Evolutionary conservation across 768 basidiomycete genomes (phyloP), one percentile per base, ranked within the genome.

Genomic region (Phanerochaete carnosa): DNA sequence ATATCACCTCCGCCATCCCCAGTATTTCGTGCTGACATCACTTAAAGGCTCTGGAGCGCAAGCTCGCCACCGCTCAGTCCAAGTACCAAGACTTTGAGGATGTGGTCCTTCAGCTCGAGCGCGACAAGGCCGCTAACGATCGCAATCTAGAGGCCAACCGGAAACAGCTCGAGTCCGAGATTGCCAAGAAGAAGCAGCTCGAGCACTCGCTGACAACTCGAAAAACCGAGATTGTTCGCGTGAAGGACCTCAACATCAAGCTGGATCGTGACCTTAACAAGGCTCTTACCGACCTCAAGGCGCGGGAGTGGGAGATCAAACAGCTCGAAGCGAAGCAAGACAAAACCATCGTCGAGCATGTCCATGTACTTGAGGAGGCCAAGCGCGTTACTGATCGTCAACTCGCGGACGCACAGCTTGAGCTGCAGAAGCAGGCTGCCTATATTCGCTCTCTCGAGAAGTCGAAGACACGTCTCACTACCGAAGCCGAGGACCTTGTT

Each of bases 291-390:
- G 92, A 95, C 61, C 77, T 96, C 51, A 89, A 92, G 70, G 80
- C 79, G 45, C 85, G 89, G 51, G 92, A 97, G 66, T 89, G 88
- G 84, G 92, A 95, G 59, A 83, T 93, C 64, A 91, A 87, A 64
- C 90, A 95, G 64, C 76, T 98, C 9, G 87, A 90, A 55, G 89
- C 91, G 2, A 86, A 83, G 69, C 90, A 97, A 69, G 94, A 98
- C 78, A 98, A 95, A 77, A 97, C 92, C n/a, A 95, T 97, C 61
- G 95, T 98, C 46, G 95, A 98, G 73, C 96, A 98, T 69, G 93
- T 97, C 26, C 89, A 98, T 70, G 96, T 98, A 29, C 81, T 96
- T 12, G 95, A 98, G 71, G 92, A 95, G 70, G 96, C 96, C 16
- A 98, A 98, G 73, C 87, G 87, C 35, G 87, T 96, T 59, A 95